Percentiles rank a stretch among this genome's conserved stretches.
Evolutionary conservation across 306 rosid genomes (phyloP).

Genomic region (Cicer arietinum): DNA sequence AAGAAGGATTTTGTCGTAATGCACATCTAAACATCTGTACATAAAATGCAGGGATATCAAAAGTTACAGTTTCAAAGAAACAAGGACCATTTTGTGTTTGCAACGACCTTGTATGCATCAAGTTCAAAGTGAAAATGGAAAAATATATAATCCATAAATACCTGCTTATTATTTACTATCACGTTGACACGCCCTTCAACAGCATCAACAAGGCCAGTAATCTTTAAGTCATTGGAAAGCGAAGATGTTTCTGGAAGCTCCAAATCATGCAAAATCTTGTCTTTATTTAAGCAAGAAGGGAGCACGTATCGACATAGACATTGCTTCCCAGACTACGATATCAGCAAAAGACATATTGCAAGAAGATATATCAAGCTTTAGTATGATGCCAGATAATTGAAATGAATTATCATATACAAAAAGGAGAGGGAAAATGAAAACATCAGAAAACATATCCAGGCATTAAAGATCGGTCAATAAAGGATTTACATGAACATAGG

Average conservation of each 20-base stretch:
- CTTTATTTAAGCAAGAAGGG: constrained; percentile 75
- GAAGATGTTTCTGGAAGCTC: constrained; percentile 72
- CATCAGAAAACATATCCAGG: constrained; percentile 30
- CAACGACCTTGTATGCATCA: constrained; percentile 29
- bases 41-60: constrained; percentile 36
- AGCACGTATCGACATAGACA: constrained; percentile 81
- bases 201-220: constrained; percentile 83
- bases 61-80: constrained; percentile 22
- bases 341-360: constrained; percentile 33
- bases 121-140: constrained; percentile 36
- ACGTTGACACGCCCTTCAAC: constrained; percentile 90
- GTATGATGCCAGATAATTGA: constrained; percentile 33
- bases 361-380: constrained; percentile 37
- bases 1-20: constrained; percentile 74
- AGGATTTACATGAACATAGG: constrained; percentile 33
- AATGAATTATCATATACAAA: constrained; percentile 22
- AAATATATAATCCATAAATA: constrained; percentile 33
- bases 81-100: constrained; percentile 1
- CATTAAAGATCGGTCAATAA: constrained; percentile 16
- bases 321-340: constrained; percentile 89
- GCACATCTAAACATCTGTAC: constrained; percentile 86
- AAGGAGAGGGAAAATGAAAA: constrained; percentile 11
- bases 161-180: constrained; percentile 80
- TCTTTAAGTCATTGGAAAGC: constrained; percentile 64
- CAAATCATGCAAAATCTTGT: constrained; percentile 51